Percentiles rank a stretch among this genome's conserved stretches.
phyloP scores from a whole-genome alignment of 1,284 basidiomycete species.

The Xerocomus amazonicus region DNA sequence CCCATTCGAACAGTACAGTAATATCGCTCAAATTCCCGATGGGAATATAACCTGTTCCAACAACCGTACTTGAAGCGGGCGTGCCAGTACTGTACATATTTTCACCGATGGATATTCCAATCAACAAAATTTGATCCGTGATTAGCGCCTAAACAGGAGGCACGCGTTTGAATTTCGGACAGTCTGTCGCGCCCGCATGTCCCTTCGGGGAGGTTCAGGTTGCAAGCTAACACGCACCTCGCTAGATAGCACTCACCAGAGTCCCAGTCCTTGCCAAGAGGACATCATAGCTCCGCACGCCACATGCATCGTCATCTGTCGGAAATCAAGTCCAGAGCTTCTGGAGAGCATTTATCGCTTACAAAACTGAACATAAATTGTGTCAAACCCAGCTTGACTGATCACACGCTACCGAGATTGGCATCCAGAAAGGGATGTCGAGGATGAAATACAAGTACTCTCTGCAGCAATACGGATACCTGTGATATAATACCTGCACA shows the following conservation, averaged over 20 bases:
- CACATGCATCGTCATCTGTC: constrained; percentile 57
- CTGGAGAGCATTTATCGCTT: constrained; percentile 11
- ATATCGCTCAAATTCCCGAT: constrained; percentile 47
- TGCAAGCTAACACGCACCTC: neutral
- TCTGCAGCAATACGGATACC: constrained; percentile 28
- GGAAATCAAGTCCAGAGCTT: neutral
- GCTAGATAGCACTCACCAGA: constrained; percentile 46
- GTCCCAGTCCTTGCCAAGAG: constrained; percentile 52
- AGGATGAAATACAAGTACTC: constrained; percentile 28
- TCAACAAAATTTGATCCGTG: constrained; percentile 3
- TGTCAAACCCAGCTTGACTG: constrained; percentile 56
- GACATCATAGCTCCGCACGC: constrained; percentile 42
- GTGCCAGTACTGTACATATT: constrained; percentile 62
- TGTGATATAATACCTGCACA: constrained; percentile 52
- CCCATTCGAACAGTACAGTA: constrained; percentile 52
- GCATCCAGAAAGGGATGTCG: constrained; percentile 67
- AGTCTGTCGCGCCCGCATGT: constrained; percentile 58
- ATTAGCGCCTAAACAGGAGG: neutral
- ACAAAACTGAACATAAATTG: constrained; percentile 62
- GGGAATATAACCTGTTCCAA: constrained; percentile 48
- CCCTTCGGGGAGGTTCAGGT: constrained; percentile 37
- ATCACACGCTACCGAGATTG: constrained; percentile 47
- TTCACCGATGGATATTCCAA: constrained; percentile 34
- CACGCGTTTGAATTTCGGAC: constrained; percentile 53
- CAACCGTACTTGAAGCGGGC: constrained; percentile 50